These are phyloP conservation scores for Mycena sp. DNA, from an alignment of 1,284 basidiomycete genomes.

Conservation along the genomic window DNA sequence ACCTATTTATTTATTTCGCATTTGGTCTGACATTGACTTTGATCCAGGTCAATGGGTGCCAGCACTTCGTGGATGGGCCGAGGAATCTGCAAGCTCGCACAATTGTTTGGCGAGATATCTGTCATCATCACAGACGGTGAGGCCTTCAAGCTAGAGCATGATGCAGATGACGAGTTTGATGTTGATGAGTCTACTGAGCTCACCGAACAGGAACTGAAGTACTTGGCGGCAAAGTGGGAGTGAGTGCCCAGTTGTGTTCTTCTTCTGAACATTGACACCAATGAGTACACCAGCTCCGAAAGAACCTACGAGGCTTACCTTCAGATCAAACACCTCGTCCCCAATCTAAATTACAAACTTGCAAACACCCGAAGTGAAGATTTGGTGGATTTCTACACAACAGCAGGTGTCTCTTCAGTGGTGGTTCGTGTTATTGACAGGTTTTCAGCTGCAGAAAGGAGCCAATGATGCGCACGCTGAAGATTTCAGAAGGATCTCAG, in stretches of 20 bases:
- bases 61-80: neutral
- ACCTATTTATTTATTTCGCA: too few relatives aligned
- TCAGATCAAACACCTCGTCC: neutral
- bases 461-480: constrained; percentile 8
- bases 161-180: neutral
- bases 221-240: neutral
- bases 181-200: neutral
- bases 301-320: neutral
- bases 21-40: too few relatives aligned
- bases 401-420: neutral
- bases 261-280: too few relatives aligned
- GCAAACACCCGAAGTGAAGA: neutral
- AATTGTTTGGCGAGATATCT: constrained; percentile 4
- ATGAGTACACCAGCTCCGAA: neutral
- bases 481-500: neutral
- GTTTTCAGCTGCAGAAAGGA: constrained; percentile 5
- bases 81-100: constrained; percentile 8
- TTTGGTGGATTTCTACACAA: neutral
- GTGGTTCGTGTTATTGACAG: neutral
- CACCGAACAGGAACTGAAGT: neutral
- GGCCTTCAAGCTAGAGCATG: neutral
- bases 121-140: neutral
- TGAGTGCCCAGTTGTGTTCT: too few relatives aligned
- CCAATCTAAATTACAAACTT: neutral
- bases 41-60: neutral